Percentiles rank a stretch among this genome's conserved stretches.
Conservation (phyloP, 257 asterid species). For the Pogostemon cablin region DNA sequence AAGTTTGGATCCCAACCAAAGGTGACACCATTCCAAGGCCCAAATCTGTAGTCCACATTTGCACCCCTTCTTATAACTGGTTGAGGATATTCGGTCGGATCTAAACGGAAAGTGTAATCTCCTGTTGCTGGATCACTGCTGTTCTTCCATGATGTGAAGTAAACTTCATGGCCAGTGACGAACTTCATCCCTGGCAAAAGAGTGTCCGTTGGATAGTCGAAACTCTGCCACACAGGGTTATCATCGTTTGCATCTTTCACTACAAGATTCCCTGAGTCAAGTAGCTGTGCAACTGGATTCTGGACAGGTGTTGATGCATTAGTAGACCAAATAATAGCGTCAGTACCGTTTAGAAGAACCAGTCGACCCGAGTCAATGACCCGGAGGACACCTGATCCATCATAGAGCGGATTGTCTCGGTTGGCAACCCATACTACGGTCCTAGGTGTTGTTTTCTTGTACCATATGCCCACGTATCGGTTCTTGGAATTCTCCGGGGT, state of each 20-base stretch:
- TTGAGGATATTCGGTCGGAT: slow-evolving; percentile 38
- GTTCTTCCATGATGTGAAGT: slow-evolving; percentile 43
- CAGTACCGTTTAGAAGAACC: neutral
- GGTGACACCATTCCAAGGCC: slow-evolving; percentile 45
- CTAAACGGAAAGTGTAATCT: slow-evolving; percentile 18
- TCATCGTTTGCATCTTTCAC: neutral
- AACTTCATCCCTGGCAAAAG: slow-evolving; percentile 23
- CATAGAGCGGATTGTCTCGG: slow-evolving; percentile 3
- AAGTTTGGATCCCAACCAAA: slow-evolving; percentile 33
- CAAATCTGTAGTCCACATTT: neutral
- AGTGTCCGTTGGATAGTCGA: slow-evolving; percentile 24
- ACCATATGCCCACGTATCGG: slow-evolving; percentile 13
- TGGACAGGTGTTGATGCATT: neutral
- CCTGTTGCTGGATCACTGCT: slow-evolving; percentile 44
- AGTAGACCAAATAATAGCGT: slow-evolving; percentile 2
- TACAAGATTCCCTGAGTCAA: slow-evolving; percentile 7
- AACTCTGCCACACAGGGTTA: slow-evolving; percentile 23
- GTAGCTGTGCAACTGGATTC: neutral
- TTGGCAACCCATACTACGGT: slow-evolving; percentile 20
- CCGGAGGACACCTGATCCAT: neutral
- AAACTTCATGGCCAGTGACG: slow-evolving; percentile 2
- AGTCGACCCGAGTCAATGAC: neutral
- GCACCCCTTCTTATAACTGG: slow-evolving; percentile 16
- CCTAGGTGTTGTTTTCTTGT: neutral
- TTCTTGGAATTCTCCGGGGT: neutral